These are phyloP conservation scores for Pythium aquatile DNA, from an alignment of 352 stramenopile species.

Conservation along the genomic window DNA sequence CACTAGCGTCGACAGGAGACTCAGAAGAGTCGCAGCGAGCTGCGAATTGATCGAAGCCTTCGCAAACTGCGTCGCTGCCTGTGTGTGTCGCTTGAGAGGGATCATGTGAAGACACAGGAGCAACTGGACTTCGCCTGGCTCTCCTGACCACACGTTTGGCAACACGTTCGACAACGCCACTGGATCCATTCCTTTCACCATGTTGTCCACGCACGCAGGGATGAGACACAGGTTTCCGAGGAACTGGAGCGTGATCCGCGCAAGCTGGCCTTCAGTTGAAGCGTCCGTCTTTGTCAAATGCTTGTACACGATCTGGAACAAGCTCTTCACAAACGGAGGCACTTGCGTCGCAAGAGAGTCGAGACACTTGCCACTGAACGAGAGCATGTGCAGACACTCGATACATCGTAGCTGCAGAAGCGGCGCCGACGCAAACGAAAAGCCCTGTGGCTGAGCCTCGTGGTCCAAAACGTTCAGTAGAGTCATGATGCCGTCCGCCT, in stretches of 20 bases:
- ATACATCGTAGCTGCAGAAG: constrained; percentile 83
- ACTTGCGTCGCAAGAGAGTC: constrained; percentile 71
- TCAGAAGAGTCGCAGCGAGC: constrained; percentile 76
- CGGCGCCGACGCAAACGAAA: constrained; percentile 73
- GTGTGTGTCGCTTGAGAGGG: constrained; percentile 82
- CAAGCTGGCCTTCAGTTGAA: constrained; percentile 78
- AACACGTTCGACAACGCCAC: constrained; percentile 65
- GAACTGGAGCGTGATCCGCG: constrained; percentile 76
- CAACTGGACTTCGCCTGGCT: constrained; percentile 81
- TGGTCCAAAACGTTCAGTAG: constrained; percentile 80
- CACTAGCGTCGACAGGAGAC: constrained; percentile 74
- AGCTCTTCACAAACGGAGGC: constrained; percentile 83
- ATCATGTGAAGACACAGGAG: constrained; percentile 88
- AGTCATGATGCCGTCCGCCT: constrained; percentile 69
- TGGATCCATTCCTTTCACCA: constrained; percentile 87
- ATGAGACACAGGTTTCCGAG: constrained; percentile 85
- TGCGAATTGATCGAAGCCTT: constrained; percentile 78
- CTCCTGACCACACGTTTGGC: constrained; percentile 73
- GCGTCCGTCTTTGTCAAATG: constrained; percentile 75
- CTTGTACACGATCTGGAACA: constrained; percentile 84
- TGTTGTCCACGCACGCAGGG: constrained; percentile 82
- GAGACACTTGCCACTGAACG: constrained; percentile 81
- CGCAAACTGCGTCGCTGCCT: constrained; percentile 81
- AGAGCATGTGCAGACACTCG: constrained; percentile 86
- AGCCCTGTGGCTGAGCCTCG: constrained; percentile 74